Evolutionary conservation across 108 stramenopile genomes (phyloP), one percentile per base, ranked within the genome.

Genomic region (Discostella stelligeroides): DNA sequence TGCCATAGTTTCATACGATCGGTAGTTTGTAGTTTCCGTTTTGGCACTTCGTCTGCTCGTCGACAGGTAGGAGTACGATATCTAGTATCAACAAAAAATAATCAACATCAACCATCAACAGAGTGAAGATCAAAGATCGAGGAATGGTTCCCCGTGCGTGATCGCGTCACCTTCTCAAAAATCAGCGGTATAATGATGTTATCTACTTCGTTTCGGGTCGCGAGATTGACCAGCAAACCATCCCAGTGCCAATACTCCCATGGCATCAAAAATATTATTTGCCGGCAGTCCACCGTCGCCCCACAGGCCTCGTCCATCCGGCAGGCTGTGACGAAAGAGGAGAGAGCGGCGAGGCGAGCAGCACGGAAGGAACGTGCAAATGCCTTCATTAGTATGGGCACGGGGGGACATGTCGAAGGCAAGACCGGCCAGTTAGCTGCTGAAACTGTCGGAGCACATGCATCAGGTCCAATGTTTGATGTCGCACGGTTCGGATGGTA

Each of bases 341-440:
- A 92, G 74, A 85, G 91, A 20, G 80, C 80, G 0, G 76, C 76
- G 20, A 65, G 83, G 25, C 84, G 91, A 34, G 86, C 85, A 12
- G 88, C 85, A 20, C 86, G 91, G 14, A 85, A 80, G 55, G 88
- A 92, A 72, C 85, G 81, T 29, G 88, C 87, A 4, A 73, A 76
- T 7, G 57, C 80, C n/a, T 61, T 80, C 28, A 41, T 85, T 14
- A 66, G 67, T 43, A 42, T 82, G 5, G 73, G 81, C 0, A 59
- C 59, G 17, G 18, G 43, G n/a, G 75, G 46, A 13, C 49, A 41
- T 12, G 49, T 37, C 1, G 70, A n/a, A 21, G 63, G 24, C 15
- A 23, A 58, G 10, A 42, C 58, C 3, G 70, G 12, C 23, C 51
- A 61, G 23, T 28, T 27, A 7, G 50, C 50, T 25, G 9, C 50